Evolutionary conservation across 75 land plant species (phyloP), one percentile per base, ranked within the genome.

Genomic region (Pseudotsuga menziesii): DNA sequence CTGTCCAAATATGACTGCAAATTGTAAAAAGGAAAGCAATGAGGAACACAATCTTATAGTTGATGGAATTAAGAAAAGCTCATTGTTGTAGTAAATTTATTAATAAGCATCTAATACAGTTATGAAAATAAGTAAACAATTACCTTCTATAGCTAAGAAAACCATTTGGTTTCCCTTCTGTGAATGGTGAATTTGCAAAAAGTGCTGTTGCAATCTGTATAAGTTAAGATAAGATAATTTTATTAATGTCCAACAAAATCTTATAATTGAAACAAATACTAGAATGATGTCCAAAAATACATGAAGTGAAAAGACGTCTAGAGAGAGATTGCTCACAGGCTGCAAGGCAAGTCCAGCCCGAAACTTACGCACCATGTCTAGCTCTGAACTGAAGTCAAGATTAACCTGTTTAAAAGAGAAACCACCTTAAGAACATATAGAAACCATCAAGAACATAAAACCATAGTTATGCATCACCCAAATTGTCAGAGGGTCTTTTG

Each of bases 161-260:
- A 12, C 96, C 98, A 82, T 94, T 97, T 76, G 99, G 99, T 72
- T 94, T 94, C 74, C 99, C 99, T 82, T 92, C 98, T 15, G 83
- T 92, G 75, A 97, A 97, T 55, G 99, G 99, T 61, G 99, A 97
- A 85, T 97, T 97, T 35, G 99, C 99, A 87, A 97, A 97, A 11
- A 97, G 74, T 27, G 99, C 99, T 35, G 99, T 97, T 76, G 99
- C 99, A 77, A 97, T 97, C 99, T 95, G 89, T 78, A 76, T 78
- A 67, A 78, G 32, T 57, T 13, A 26, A 12, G n/a, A n/a, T n/a
- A n/a, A n/a, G n/a, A n/a, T n/a, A n/a, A n/a, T n/a, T n/a, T n/a
- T n/a, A n/a, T n/a, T n/a, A n/a, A n/a, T n/a, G n/a, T n/a, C n/a
- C n/a, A n/a, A n/a, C 41, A 19, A 56, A 7, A n/a, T 25, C 52